Evolutionary conservation across 2,329 filamentous ascomycete genomes (phyloP).

Genomic region (Fusarium mangiferae): DNA sequence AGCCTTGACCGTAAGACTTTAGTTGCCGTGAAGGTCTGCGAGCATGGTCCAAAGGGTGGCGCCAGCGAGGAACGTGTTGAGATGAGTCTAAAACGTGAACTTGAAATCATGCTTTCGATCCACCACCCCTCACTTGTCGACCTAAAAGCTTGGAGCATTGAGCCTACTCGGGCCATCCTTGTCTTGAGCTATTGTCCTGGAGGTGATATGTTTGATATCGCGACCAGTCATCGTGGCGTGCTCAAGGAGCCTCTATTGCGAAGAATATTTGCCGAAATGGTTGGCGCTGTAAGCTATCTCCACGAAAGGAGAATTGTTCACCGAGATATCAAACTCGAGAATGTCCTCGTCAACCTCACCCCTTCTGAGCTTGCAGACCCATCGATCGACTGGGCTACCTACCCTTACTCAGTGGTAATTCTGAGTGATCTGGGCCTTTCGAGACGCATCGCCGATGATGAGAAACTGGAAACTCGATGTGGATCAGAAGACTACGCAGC

Average conservation of each 20-base stretch:
- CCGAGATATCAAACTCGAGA: constrained; percentile 96
- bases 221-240: constrained; percentile 75
- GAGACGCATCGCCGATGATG: constrained; percentile 83
- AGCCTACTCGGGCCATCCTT: constrained; percentile 82
- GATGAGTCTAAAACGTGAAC: constrained; percentile 91
- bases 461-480: constrained; percentile 91
- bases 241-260: constrained; percentile 77
- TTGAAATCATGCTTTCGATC: constrained; percentile 91
- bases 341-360: constrained; percentile 90
- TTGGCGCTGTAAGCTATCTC: constrained; percentile 86
- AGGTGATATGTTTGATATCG: constrained; percentile 94
- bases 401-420: constrained; percentile 85
- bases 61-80: constrained; percentile 94
- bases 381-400: constrained; percentile 74
- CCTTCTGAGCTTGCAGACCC: constrained; percentile 71
- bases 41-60: constrained; percentile 92
- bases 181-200: constrained; percentile 93
- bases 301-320: constrained; percentile 90
- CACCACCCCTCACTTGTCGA: constrained; percentile 91
- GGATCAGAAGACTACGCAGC: constrained; percentile 98
- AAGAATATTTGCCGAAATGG: constrained; percentile 89
- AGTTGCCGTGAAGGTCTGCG: constrained; percentile 94
- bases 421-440: constrained; percentile 93
- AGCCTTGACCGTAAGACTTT: constrained; percentile 75
- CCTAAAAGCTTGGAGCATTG: constrained; percentile 90